phyloP scores from a whole-genome alignment of 441 rosid species.

The Euphorbia celastroides region DNA sequence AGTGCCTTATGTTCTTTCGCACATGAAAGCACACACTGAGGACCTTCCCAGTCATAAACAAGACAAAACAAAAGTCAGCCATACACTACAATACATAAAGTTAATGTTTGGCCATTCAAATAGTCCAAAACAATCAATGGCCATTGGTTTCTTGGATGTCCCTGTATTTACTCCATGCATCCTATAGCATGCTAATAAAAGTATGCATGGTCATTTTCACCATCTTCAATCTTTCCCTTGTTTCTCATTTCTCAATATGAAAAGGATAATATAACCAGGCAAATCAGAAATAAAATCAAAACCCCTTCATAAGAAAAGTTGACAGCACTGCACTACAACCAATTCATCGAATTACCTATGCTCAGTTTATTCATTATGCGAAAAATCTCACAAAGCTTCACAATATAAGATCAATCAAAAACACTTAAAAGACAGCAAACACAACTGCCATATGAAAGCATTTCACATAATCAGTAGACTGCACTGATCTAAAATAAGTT shows the following conservation, averaged over 20 bases:
- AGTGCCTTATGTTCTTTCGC: constrained; percentile 72
- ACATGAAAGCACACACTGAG: constrained; percentile 88
- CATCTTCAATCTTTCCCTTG: background rate
- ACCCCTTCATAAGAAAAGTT: background rate
- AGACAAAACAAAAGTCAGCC: constrained; percentile 7
- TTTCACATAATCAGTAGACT: background rate
- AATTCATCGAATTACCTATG: background rate
- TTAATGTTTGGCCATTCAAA: background rate
- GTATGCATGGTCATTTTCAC: background rate
- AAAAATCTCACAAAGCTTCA: background rate
- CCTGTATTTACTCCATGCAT: background rate
- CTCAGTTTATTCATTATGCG: background rate
- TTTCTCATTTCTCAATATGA: background rate
- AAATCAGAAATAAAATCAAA: background rate
- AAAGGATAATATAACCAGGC: background rate
- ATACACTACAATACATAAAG: background rate
- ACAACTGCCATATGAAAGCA: constrained; percentile 84
- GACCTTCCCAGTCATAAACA: constrained; percentile 47
- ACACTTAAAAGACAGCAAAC: background rate
- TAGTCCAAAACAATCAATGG: background rate
- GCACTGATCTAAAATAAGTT: background rate
- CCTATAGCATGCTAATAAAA: background rate
- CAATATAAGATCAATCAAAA: background rate
- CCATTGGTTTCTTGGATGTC: background rate
- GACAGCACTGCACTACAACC: background rate